Base-by-base conservation (phyloP, 257 asterid genomes). In the Scutellaria baicalensis region DNA sequence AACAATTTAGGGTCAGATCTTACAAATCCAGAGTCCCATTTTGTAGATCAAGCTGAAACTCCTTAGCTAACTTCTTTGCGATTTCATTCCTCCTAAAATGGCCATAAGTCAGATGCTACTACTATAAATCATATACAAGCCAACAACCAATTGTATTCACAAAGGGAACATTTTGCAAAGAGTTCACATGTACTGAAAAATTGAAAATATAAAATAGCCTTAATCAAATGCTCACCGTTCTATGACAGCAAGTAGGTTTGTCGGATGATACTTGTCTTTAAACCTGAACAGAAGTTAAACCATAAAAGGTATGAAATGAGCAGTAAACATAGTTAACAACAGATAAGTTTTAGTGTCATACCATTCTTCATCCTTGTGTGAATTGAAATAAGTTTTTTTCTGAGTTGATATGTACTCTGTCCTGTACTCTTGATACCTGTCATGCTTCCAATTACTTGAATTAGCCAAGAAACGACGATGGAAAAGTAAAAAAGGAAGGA, bases 331-430 rank as follows among this genome's bases (percentile, higher is more conserved):
- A 44, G 62, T 27, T 52, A 6, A 31, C 6, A 5, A 6, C 1
- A 9, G 63, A 78, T 56, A 40, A 33, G 50, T 17, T 17, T 42
- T n/a, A n/a, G n/a, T n/a, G n/a, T n/a, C n/a, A n/a, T 88, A 94
- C 99, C 99, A 94, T 79, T 91, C 97, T 84, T 94, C 97, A 80
- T 85, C 90, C 72, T 94, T 94, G 51, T 91, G 99, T 16, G 93
- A 91, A 70, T 80, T 84, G 69, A 94, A 94, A 66, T 84, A 94
- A 52, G 88, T 80, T 79, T 79, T 84, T 80, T 94, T 94, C 88
- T 83, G 99, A 52, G 99, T 90, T 61, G 95, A 72, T 79, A 94
- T 83, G 57, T 87, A 94, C 82, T 90, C 97, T 60, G 96, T 75
- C 84, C 69, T 79, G 90, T 94, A 94, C 77, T 94, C 99, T 78